Percentiles rank a stretch among this genome's conserved stretches.
Evolutionary conservation across 2,329 filamentous ascomycete genomes (phyloP).

Genomic region (Hypocrella siamensis): DNA sequence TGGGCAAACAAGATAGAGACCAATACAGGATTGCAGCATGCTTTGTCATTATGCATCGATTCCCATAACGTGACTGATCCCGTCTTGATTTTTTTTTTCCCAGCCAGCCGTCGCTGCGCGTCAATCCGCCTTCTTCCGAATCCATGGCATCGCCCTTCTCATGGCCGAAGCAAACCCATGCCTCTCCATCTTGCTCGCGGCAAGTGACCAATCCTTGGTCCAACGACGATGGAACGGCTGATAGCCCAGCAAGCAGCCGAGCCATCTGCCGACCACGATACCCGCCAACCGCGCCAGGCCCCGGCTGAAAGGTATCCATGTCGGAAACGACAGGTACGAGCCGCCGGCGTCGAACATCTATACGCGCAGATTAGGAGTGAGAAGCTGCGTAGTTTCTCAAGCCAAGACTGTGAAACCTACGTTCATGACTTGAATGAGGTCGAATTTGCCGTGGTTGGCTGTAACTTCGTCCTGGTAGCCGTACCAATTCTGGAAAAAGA

Average conservation of each 20-base stretch:
- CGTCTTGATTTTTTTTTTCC: no score
- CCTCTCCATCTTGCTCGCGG: background rate
- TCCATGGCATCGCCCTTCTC: no score
- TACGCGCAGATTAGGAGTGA: background rate
- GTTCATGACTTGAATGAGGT: conserved; percentile 1
- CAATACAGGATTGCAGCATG: no score
- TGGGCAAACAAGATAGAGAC: no score
- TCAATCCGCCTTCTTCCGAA: background rate
- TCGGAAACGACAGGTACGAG: conserved; percentile 1
- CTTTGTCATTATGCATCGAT: no score
- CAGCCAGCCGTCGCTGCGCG: no score
- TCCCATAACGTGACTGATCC: no score
- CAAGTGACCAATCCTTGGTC: background rate
- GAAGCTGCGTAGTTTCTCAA: background rate
- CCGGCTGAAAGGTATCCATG: conserved; percentile 1
- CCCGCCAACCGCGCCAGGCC: background rate
- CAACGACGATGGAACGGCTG: background rate
- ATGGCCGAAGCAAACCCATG: no score
- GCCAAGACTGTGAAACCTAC: conserved; percentile 1
- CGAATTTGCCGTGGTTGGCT: background rate
- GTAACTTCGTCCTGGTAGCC: conserved; percentile 1
- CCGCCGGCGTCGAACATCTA: conserved; percentile 1
- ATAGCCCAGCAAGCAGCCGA: conserved; percentile 1
- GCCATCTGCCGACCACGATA: conserved; percentile 1
- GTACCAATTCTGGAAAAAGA: conserved; percentile 1